phyloP scores from a whole-genome alignment of 2,329 filamentous ascomycete genomes.

The Arthrinium phaeospermum region DNA sequence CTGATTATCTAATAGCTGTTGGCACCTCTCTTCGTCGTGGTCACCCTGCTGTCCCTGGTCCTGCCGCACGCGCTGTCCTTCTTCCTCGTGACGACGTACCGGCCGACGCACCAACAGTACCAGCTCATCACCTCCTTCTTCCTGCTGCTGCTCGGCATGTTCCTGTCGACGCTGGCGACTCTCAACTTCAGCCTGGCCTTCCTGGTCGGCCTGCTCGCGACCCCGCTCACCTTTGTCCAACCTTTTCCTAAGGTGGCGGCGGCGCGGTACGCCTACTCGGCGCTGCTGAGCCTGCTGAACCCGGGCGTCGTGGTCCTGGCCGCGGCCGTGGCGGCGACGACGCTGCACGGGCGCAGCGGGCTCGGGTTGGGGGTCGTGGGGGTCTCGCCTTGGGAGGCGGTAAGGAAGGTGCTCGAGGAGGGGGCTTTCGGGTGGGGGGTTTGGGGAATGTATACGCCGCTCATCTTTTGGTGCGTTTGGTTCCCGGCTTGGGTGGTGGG shows the following conservation, averaged over 20 bases:
- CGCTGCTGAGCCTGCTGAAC: conserved; percentile 64
- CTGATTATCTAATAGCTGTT: conserved; percentile 54
- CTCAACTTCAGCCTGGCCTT: conserved; percentile 94
- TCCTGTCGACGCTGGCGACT: conserved; percentile 89
- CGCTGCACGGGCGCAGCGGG: conserved; percentile 30
- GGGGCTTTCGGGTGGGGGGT: conserved; percentile 89
- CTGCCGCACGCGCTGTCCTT: conserved; percentile 64
- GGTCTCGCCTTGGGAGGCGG: conserved; percentile 24
- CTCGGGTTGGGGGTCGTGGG: conserved; percentile 2
- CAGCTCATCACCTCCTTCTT: conserved; percentile 88
- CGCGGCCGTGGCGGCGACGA: conserved; percentile 46
- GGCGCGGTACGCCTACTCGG: conserved; percentile 48
- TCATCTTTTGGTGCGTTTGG: conserved; percentile 94
- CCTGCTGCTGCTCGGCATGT: conserved; percentile 89
- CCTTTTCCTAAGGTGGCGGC: conserved; percentile 49
- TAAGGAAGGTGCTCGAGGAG: conserved; percentile 68
- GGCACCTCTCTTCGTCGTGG: conserved; percentile 61
- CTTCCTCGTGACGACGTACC: conserved; percentile 56
- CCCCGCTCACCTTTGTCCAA: conserved; percentile 78
- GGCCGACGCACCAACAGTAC: conserved; percentile 71
- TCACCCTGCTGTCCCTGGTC: conserved; percentile 58
- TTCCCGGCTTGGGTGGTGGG: conserved; percentile 88
- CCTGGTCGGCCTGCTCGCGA: conserved; percentile 78
- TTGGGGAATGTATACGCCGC: conserved; percentile 86
- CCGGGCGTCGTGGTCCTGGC: conserved; percentile 62